phyloP scores from a whole-genome alignment of 2,329 filamentous ascomycete genomes.

The Penicillium sp. region DNA sequence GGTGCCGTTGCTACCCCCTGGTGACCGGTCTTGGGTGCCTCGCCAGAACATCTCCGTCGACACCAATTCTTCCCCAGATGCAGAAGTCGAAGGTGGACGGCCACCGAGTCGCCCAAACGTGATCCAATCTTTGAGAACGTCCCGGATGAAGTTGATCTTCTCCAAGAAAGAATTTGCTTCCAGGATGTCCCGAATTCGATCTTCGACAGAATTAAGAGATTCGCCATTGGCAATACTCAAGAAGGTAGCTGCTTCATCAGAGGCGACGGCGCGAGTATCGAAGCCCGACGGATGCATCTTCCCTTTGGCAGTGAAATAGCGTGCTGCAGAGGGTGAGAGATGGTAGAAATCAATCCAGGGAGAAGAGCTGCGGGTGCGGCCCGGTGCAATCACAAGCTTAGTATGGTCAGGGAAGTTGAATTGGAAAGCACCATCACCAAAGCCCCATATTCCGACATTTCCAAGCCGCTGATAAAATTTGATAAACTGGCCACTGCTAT shows the following conservation, averaged over 20 bases:
- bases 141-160: conserved; percentile 39
- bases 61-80: conserved; percentile 10
- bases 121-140: conserved; percentile 39
- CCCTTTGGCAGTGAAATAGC: conserved; percentile 37
- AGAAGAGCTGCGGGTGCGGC: conserved; percentile 33
- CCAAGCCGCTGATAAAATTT: conserved; percentile 48
- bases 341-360: conserved; percentile 46
- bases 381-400: conserved; percentile 44
- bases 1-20: conserved; percentile 40
- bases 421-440: conserved; percentile 46
- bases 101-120: conserved; percentile 35
- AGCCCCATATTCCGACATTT: conserved; percentile 50
- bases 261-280: conserved; percentile 38
- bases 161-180: conserved; percentile 41
- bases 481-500: conserved; percentile 37
- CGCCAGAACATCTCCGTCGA: conserved; percentile 35
- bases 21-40: conserved; percentile 38
- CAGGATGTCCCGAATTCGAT: conserved; percentile 37
- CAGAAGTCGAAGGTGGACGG: conserved; percentile 17
- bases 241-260: conserved; percentile 38
- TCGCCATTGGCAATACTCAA: conserved; percentile 36
- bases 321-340: conserved; percentile 42
- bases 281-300: conserved; percentile 41
- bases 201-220: conserved; percentile 28
- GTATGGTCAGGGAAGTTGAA: conserved; percentile 51